Base-by-base conservation (phyloP, 371 early-diverging fungal genomes). In the Mortierella sp. region DNA sequence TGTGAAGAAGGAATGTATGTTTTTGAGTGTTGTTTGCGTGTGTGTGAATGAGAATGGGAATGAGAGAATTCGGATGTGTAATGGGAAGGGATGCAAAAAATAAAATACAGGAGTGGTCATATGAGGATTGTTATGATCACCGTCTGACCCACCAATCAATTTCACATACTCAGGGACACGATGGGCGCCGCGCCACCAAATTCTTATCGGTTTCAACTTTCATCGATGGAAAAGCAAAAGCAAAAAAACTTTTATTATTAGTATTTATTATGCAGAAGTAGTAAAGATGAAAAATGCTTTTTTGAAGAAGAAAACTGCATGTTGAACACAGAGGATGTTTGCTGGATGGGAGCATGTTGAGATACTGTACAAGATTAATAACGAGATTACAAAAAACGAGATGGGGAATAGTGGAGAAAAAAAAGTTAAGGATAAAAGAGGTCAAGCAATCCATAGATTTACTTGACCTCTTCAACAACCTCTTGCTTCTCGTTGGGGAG, bases 401-500 rank as follows among this genome's bases (percentile, higher is more conserved):
- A 43, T 29, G 55, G 58, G 41, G 43, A 64, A 64, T 39, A 64
- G 26, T 64, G 24, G 9, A 14, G 24, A 41, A 34, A 64, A 22
- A 64, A 41, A 24, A 47, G 19, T 11, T 47, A 5, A 16, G 29
- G 16, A 13, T 26, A 5, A 58, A 0, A 5, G 22, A 1, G 14
- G 13, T 34, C 58, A 58, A 58, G 58, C 2, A 5, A 13, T 11
- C n/a, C n/a, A n/a, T n/a, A n/a, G 22, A 0, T 58, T 69, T 80
- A 79, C 68, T 74, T 63, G 50, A 3, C 14, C 69, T 73, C 53
- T n/a, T 70, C 67, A 45, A 74, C 2, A 41, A 79, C 40, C 55
- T 79, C 79, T 34, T 70, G 45, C 74, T 79, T 74, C 52, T 71
- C 79, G 52, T 53, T 48, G 22, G 13, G 11, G 19, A 9, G 34